Evolutionary conservation across 495 filamentous ascomycete genomes (phyloP).

Genomic region (Daldinia caldariorum): DNA sequence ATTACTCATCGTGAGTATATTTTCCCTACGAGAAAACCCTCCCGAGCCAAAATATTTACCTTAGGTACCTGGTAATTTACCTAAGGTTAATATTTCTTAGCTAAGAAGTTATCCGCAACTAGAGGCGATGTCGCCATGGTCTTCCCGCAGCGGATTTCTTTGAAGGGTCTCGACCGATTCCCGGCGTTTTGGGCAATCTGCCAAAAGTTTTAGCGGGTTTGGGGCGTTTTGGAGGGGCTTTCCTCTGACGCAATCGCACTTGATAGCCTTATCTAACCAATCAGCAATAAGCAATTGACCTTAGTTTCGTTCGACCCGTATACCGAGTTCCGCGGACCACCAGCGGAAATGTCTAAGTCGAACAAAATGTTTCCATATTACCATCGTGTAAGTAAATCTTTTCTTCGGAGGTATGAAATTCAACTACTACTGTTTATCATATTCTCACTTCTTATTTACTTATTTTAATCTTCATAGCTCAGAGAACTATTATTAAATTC

Average conservation of each 20-base stretch:
- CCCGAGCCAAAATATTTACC: neutral
- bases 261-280: slow-evolving; percentile 29
- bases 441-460: neutral
- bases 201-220: slow-evolving; percentile 32
- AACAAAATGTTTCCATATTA: neutral
- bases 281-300: slow-evolving; percentile 11
- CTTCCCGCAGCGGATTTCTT: slow-evolving; percentile 19
- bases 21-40: neutral
- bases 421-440: neutral
- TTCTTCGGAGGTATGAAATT: neutral
- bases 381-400: slow-evolving; percentile 1
- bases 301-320: slow-evolving; percentile 11
- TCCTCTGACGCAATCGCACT: slow-evolving; percentile 40
- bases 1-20: slow-evolving; percentile 9
- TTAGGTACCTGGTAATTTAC: no score
- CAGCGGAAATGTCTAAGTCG: slow-evolving; percentile 34
- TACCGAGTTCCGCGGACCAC: slow-evolving; percentile 40
- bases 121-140: slow-evolving; percentile 38
- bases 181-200: slow-evolving; percentile 24
- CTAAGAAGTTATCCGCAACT: slow-evolving; percentile 25
- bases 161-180: slow-evolving; percentile 36
- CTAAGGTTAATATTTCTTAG: neutral
- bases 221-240: slow-evolving; percentile 30
- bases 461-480: no score
- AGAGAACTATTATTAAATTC: neutral